phyloP scores from a whole-genome alignment of 768 basidiomycete genomes.

The Boletus subcaerulescens region DNA sequence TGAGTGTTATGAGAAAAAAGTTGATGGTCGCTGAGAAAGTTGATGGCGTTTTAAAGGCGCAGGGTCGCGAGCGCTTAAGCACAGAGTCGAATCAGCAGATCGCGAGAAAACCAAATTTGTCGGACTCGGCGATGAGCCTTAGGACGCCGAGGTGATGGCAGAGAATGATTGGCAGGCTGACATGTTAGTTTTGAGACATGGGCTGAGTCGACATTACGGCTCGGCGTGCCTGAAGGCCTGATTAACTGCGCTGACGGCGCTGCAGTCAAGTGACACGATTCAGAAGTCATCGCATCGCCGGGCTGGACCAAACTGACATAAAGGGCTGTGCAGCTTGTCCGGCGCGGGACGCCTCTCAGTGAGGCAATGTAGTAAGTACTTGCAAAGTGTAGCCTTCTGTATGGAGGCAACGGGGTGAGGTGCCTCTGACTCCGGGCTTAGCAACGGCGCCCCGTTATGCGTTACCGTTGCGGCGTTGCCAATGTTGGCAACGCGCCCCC shows the following conservation, averaged over 20 bases:
- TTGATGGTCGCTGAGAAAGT: neutral
- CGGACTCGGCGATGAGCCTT: constrained; percentile 1
- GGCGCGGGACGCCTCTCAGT: neutral
- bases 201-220: no score
- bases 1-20: neutral
- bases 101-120: constrained; percentile 3
- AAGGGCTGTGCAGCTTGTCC: neutral
- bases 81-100: neutral
- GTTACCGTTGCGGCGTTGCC: no score
- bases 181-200: no score
- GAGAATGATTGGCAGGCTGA: neutral
- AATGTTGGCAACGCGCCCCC: no score
- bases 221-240: no score
- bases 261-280: neutral
- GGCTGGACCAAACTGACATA: no score
- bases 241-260: neutral
- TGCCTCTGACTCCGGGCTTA: no score
- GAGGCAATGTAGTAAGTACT: no score
- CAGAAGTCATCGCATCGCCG: neutral
- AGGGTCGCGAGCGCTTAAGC: constrained; percentile 7
- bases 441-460: no score
- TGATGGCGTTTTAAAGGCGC: constrained; percentile 8
- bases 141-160: neutral
- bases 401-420: no score
- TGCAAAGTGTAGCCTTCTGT: no score